Base-by-base conservation (phyloP, 192 early-diverging fungal species). In the Phycomyces nitens region DNA sequence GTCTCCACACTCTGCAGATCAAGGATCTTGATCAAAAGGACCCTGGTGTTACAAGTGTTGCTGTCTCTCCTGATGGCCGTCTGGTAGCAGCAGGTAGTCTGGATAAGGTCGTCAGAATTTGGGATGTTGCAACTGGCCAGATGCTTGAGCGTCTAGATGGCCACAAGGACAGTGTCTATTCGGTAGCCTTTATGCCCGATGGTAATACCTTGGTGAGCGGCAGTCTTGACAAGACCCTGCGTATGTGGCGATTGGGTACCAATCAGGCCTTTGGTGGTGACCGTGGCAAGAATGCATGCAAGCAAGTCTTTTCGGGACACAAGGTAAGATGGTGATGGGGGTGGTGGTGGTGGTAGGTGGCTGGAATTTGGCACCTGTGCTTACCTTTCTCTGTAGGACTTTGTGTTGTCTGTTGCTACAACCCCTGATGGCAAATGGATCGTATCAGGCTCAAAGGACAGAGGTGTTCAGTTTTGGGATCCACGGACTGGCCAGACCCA, bases 131-230 rank as follows among this genome's bases (percentile, higher is more conserved):
- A 34, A 85, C 89, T 20, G 92, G 92, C 20, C 62, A 80, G 16
- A 78, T 91, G 21, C 72, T 97, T 42, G 94, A 97, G 77, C 86
- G 93, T 40, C 83, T 99, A 65, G 93, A 96, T 67, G 94, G 94
- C 0, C 97, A 99, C 80, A 90, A 92, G 71, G 93, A 98, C 74
- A 93, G 90, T 57, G 97, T 99, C 6, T 97, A 99, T 69, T 89
- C 92, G 10, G 95, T 99, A 40, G 95, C 97, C 0, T 97, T 99
- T 70, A 87, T 92, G 49, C 93, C 93, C 2, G 93, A 98, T 78
- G 95, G 95, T 18, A 86, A 87, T 66, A 89, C 90, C 18, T 84
- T 99, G 16, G 91, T 97, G 12, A 92, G 90, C 53, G 97, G 96
- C 24, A 90, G 89, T 56, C 82, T 98, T 69, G 97, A 99, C 79